These are phyloP conservation scores for Pleoardoris graminearum DNA, from an alignment of 2,329 filamentous ascomycete genomes.

Conservation along the genomic window DNA sequence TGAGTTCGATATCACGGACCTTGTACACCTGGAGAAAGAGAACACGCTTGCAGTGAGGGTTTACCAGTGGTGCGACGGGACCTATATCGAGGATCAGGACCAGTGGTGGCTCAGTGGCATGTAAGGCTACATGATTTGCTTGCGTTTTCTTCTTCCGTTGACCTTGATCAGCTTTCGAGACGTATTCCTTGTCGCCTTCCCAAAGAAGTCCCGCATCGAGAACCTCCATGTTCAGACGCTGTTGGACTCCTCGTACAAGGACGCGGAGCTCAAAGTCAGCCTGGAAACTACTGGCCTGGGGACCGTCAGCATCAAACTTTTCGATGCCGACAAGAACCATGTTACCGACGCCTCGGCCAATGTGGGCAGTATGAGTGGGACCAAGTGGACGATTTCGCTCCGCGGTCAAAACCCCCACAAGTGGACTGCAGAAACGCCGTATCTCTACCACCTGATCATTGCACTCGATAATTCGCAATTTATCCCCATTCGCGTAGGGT, in stretches of 20 bases:
- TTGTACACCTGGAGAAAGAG: conserved; percentile 50
- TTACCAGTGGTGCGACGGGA: conserved; percentile 71
- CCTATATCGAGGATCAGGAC: conserved; percentile 71
- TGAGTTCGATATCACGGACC: conserved; percentile 67
- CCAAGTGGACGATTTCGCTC: background rate
- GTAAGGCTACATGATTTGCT: conserved; percentile 24
- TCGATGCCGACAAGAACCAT: conserved; percentile 46
- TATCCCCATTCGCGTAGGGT: conserved; percentile 62
- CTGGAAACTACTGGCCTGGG: conserved; percentile 49
- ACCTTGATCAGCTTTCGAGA: conserved; percentile 65
- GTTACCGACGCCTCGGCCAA: conserved; percentile 9
- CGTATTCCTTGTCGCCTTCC: conserved; percentile 64
- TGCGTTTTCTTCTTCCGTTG: conserved; percentile 2
- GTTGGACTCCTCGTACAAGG: conserved; percentile 56
- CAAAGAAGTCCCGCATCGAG: conserved; percentile 55
- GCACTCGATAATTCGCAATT: conserved; percentile 46
- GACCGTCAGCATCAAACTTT: conserved; percentile 50
- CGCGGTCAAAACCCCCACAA: conserved; percentile 59
- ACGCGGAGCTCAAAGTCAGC: conserved; percentile 56
- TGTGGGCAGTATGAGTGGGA: conserved; percentile 3
- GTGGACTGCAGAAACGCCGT: conserved; percentile 70
- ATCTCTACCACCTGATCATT: conserved; percentile 61
- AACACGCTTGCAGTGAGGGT: conserved; percentile 67
- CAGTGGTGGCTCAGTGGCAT: conserved; percentile 68
- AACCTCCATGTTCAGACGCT: conserved; percentile 61